Percentiles rank a stretch among this genome's conserved stretches.
Evolutionary conservation across 805 yeast genomes (phyloP).

Genomic region (Candida sonorensis): DNA sequence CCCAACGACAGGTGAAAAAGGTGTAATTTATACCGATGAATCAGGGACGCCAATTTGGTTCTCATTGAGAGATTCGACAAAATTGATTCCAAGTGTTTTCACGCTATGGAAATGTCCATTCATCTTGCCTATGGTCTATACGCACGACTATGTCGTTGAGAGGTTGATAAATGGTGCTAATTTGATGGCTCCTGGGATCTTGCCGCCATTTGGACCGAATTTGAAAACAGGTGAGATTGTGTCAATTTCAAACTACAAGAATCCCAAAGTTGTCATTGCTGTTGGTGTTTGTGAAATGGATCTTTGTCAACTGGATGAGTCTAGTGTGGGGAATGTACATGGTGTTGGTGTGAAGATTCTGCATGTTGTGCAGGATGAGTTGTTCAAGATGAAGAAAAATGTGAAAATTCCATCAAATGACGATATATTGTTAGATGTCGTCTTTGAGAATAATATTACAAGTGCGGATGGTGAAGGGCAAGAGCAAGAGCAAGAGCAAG

Average conservation of each 20-base stretch:
- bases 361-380: constrained; percentile 64
- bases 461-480: constrained; percentile 3
- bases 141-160: constrained; percentile 69
- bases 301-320: constrained; percentile 34
- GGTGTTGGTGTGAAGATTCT: constrained; percentile 76
- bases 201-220: constrained; percentile 49
- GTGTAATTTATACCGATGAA: constrained; percentile 59
- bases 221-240: constrained; percentile 53
- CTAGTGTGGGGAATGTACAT: constrained; percentile 48
- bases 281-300: constrained; percentile 57
- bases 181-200: constrained; percentile 68
- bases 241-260: constrained; percentile 56
- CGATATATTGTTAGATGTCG: constrained; percentile 13
- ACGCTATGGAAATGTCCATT: constrained; percentile 66
- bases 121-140: constrained; percentile 58
- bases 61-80: constrained; percentile 44
- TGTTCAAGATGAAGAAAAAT: constrained; percentile 47
- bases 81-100: constrained; percentile 60
- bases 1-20: constrained; percentile 38
- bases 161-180: constrained; percentile 75
- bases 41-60: constrained; percentile 70
- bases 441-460: neutral
- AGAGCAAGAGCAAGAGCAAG: constrained; percentile 14
- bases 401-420: constrained; percentile 35
- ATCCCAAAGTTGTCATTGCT: constrained; percentile 62